Conservation (phyloP, 2,329 filamentous ascomycete species). For the Fusarium newnesense region DNA sequence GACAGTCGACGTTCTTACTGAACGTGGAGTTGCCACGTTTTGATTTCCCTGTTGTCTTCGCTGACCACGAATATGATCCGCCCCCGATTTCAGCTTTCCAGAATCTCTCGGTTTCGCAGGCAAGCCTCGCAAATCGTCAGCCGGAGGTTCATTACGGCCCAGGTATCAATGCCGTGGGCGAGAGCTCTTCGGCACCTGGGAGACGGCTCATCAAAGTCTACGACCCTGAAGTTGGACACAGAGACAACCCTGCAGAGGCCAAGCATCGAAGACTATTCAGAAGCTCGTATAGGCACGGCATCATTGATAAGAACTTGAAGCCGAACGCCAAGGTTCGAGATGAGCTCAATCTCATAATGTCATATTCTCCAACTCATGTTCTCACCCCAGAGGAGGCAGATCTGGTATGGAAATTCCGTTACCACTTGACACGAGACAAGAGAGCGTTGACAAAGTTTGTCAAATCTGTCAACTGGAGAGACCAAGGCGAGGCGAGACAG, state of each 20-base stretch:
- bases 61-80: conserved; percentile 90
- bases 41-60: conserved; percentile 95
- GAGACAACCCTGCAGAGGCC: conserved; percentile 92
- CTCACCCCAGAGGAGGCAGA: conserved; percentile 93
- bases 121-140: conserved; percentile 79
- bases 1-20: conserved; percentile 75
- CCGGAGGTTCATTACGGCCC: conserved; percentile 92
- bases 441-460: conserved; percentile 94
- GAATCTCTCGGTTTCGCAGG: conserved; percentile 65
- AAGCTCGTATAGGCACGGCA: conserved; percentile 89
- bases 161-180: conserved; percentile 79
- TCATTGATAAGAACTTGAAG: conserved; percentile 92
- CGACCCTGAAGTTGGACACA: conserved; percentile 89
- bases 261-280: conserved; percentile 94
- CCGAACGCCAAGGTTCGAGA: conserved; percentile 96
- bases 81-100: conserved; percentile 83
- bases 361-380: conserved; percentile 90
- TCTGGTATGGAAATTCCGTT: conserved; percentile 96
- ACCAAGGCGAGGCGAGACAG: conserved; percentile 85
- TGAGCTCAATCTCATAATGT: conserved; percentile 89
- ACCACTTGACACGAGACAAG: conserved; percentile 93
- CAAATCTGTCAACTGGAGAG: conserved; percentile 96
- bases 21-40: conserved; percentile 94
- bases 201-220: conserved; percentile 84
- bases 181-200: conserved; percentile 58